A percentile compares a stretch with the other conserved stretches of the same genome.
These are phyloP conservation scores for Penicillium chermesinum DNA, from an alignment of 495 filamentous ascomycete species.

Conservation along the genomic window DNA sequence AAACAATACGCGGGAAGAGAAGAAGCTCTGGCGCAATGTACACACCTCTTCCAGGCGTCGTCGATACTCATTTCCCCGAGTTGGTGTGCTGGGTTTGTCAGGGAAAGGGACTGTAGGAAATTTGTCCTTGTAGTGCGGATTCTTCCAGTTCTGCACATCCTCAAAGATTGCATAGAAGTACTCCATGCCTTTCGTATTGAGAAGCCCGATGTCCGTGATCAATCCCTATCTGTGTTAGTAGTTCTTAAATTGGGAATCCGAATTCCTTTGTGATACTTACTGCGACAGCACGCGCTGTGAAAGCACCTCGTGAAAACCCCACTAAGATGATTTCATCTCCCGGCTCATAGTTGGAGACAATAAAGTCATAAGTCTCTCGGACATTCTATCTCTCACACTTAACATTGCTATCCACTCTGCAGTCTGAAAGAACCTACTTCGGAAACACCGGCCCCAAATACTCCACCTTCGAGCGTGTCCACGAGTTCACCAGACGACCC, in stretches of 20 bases:
- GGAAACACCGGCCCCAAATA: constrained; percentile 44
- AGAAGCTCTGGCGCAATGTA: not conserved
- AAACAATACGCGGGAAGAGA: no score
- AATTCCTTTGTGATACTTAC: not conserved
- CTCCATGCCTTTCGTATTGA: constrained; percentile 60
- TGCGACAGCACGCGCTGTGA: constrained; percentile 58
- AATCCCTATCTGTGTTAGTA: constrained; percentile 39
- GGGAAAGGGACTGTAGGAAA: constrained; percentile 54
- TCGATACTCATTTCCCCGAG: constrained; percentile 24
- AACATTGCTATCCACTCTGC: constrained; percentile 4
- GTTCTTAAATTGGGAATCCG: not conserved
- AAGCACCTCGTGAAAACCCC: constrained; percentile 72
- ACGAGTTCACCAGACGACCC: constrained; percentile 40
- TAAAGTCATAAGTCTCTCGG: constrained; percentile 60
- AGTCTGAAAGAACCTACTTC: constrained; percentile 26
- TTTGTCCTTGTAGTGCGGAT: constrained; percentile 47
- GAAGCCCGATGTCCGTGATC: constrained; percentile 56
- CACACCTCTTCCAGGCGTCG: constrained; percentile 25
- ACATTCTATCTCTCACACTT: constrained; percentile 43
- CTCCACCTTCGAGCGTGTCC: constrained; percentile 45
- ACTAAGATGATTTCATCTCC: constrained; percentile 67
- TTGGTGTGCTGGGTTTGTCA: constrained; percentile 45
- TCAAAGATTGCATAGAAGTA: constrained; percentile 60
- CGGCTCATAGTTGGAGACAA: constrained; percentile 60
- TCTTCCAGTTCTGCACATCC: constrained; percentile 54